A percentile compares a stretch with the other conserved stretches of the same genome.
phyloP scores from a whole-genome alignment of 176 grass and related monocot species.

The Areca catechu region DNA sequence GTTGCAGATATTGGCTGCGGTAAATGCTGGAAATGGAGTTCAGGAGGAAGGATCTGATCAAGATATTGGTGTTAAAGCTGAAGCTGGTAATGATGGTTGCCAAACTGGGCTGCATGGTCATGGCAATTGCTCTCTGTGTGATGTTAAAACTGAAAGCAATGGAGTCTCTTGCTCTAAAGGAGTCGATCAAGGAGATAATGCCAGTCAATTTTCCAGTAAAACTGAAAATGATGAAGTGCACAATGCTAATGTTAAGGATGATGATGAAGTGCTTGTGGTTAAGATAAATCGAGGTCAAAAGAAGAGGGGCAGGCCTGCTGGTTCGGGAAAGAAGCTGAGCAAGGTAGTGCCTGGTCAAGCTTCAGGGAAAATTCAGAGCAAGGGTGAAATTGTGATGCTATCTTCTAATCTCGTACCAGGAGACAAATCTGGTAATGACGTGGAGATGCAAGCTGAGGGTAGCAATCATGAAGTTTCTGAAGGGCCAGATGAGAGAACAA shows the following conservation, averaged over 20 bases:
- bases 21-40: too few species aligned
- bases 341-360: background rate
- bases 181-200: background rate
- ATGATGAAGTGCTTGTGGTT: background rate
- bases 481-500: background rate
- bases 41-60: too few species aligned
- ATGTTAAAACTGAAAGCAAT: background rate
- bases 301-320: background rate
- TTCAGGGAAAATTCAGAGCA: too few species aligned
- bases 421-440: background rate
- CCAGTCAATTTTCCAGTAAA: background rate
- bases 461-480: background rate
- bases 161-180: background rate
- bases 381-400: too few species aligned
- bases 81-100: too few species aligned
- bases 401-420: too few species aligned
- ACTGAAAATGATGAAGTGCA: background rate
- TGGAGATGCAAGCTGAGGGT: background rate
- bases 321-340: background rate
- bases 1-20: too few species aligned
- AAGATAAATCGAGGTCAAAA: background rate
- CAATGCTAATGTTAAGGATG: slow-evolving; percentile 2
- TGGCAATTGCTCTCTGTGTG: too few species aligned
- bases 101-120: too few species aligned
- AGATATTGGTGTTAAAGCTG: too few species aligned